Evolutionary conservation across 306 rosid genomes (phyloP).

Genomic region (Lagenaria siceraria): DNA sequence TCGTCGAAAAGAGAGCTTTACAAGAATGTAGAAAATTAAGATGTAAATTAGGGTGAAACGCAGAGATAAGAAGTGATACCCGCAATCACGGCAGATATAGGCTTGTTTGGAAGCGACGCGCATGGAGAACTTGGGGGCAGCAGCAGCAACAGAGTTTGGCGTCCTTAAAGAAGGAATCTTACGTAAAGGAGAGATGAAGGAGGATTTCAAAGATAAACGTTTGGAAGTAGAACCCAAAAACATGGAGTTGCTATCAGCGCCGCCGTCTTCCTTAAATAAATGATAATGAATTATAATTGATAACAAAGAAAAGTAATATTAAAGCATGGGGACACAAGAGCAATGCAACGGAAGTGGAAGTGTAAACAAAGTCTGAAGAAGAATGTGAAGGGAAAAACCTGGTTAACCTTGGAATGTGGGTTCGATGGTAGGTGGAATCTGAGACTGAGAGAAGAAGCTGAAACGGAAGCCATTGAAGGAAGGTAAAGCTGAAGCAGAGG

Average conservation of each 20-base stretch:
- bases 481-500: background rate
- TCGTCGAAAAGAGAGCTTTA: background rate
- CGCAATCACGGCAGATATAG: constrained; percentile 96
- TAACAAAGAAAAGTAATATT: background rate
- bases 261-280: constrained; percentile 5
- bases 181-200: constrained; percentile 39
- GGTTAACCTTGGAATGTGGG: constrained; percentile 11
- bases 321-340: background rate
- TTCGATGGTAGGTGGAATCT: constrained; percentile 26
- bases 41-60: background rate
- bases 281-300: background rate
- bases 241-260: background rate
- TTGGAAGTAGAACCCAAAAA: background rate
- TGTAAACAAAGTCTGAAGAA: background rate
- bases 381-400: constrained; percentile 14
- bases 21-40: background rate
- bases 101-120: constrained; percentile 76
- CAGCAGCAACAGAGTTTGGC: constrained; percentile 9
- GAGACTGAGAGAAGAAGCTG: constrained; percentile 34
- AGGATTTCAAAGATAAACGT: constrained; percentile 31
- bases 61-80: constrained; percentile 27
- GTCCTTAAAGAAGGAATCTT: constrained; percentile 21
- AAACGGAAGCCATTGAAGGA: constrained; percentile 41
- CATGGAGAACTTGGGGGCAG: constrained; percentile 63
- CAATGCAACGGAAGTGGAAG: background rate